Percentiles rank a stretch among this genome's conserved stretches.
Evolutionary conservation across 169 alveolate genomes (phyloP).

Genomic region (Toxoplasma gondii): DNA sequence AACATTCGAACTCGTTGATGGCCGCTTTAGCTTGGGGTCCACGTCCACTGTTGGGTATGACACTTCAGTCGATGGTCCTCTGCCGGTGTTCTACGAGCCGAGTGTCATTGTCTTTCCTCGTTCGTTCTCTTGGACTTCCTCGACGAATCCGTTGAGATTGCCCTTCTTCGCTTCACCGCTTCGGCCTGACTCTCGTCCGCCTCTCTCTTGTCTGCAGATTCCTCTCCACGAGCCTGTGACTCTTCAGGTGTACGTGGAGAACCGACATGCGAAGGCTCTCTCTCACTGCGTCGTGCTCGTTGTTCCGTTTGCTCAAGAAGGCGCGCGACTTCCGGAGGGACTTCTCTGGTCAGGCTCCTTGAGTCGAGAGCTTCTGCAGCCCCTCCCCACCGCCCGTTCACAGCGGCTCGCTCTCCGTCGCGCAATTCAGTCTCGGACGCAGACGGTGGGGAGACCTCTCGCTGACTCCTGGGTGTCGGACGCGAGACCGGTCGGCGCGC

Average conservation of each 20-base stretch:
- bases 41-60: too few species aligned
- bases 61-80: too few species aligned
- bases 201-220: conserved; percentile 5
- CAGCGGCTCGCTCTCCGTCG: conserved; percentile 2
- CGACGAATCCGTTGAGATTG: too few species aligned
- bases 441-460: not conserved
- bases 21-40: too few species aligned
- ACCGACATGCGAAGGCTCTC: conserved; percentile 1
- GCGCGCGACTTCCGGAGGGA: conserved; percentile 28
- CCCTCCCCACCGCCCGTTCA: not conserved
- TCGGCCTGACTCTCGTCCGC: not conserved
- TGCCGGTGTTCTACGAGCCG: too few species aligned
- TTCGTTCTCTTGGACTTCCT: too few species aligned
- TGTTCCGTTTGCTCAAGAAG: conserved; percentile 29
- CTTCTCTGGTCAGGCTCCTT: conserved; percentile 47
- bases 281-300: conserved; percentile 12
- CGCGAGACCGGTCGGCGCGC: not conserved
- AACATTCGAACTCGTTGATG: too few species aligned
- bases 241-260: conserved; percentile 45
- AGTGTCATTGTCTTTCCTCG: too few species aligned
- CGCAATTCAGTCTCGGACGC: not conserved
- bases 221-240: conserved; percentile 42
- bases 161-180: not conserved
- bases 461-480: not conserved
- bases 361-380: not conserved